Base-by-base conservation (phyloP, 371 early-diverging fungal species). In the Mortierella sp. region DNA sequence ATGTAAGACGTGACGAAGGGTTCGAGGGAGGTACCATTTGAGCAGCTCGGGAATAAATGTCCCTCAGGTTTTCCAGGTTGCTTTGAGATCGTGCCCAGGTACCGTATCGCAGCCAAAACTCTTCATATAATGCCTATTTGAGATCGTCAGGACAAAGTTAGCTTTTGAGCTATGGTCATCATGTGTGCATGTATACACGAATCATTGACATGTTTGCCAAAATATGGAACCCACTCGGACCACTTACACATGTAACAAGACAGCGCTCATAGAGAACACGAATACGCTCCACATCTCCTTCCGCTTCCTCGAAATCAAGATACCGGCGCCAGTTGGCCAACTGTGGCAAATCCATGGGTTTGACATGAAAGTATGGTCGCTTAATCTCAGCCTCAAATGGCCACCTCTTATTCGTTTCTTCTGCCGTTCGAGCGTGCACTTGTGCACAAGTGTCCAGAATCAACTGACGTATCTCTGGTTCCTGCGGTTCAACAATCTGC, bases 341-440 rank as follows among this genome's bases (percentile, higher is more conserved):
- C 63, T 90, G 90, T 10, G 81, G 79, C 54, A 85, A 79, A 67
- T 91, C 91, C 61, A 91, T 80, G 1, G 90, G 89, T 51, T 90
- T 91, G 19, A 91, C 87, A 71, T 91, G 91, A 72, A 91, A 90
- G 74, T 91, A 91, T 16, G 90, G 82, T 26, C 91, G 82, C 68
- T 90, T 90, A 64, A 91, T 90, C 71, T 84, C 85, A 16, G 82
- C 81, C 61, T 84, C 85, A 47, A 81, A 84, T 5, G 81, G 74
- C 85, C 85, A 84, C 18, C 85, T 72, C 48, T 81, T 82, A 63
- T 82, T 82, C 14, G 83, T 83, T 45, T 84, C 86, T 24, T 80
- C 84, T 39, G 89, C 90, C 8, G 88, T 90, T 19, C 79, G 81
- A 64, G 84, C 83, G 72, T 89, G 88, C 5, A 84, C 80, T 19